Evolutionary conservation across 2,329 filamentous ascomycete species (phyloP).

Genomic region (Aspergillus sp.): DNA sequence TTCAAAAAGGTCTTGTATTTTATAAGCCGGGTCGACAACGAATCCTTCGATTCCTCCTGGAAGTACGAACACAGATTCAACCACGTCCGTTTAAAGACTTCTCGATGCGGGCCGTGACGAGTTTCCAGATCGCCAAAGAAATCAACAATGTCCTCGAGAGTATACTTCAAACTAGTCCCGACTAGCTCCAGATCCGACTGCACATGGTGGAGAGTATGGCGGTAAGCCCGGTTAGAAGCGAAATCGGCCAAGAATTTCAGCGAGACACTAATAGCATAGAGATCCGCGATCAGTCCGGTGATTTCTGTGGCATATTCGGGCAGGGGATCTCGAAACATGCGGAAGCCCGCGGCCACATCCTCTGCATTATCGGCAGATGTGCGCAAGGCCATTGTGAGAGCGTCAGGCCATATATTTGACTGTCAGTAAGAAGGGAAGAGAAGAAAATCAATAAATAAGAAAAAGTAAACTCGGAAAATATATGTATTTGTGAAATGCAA

Average conservation of each 20-base stretch:
- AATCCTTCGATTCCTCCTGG: slow-evolving; percentile 40
- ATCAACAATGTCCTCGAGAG: slow-evolving; percentile 45
- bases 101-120: slow-evolving; percentile 16
- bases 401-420: slow-evolving; percentile 14
- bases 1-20: slow-evolving; percentile 47
- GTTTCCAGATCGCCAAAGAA: slow-evolving; percentile 39
- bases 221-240: slow-evolving; percentile 35
- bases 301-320: slow-evolving; percentile 48
- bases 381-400: slow-evolving; percentile 33
- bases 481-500: not conserved
- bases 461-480: not conserved
- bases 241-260: slow-evolving; percentile 44
- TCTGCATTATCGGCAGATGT: slow-evolving; percentile 44
- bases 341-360: slow-evolving; percentile 47
- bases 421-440: not conserved
- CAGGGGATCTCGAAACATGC: slow-evolving; percentile 45
- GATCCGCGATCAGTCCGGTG: slow-evolving; percentile 47
- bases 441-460: not conserved
- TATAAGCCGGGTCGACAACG: slow-evolving; percentile 43
- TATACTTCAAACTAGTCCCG: slow-evolving; percentile 44
- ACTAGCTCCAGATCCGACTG: slow-evolving; percentile 44
- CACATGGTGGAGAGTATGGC: slow-evolving; percentile 34
- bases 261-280: slow-evolving; percentile 48
- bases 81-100: slow-evolving; percentile 47
- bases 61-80: slow-evolving; percentile 42